Base-by-base conservation (phyloP, 192 early-diverging fungal genomes). In the Thamnidium elegans region DNA sequence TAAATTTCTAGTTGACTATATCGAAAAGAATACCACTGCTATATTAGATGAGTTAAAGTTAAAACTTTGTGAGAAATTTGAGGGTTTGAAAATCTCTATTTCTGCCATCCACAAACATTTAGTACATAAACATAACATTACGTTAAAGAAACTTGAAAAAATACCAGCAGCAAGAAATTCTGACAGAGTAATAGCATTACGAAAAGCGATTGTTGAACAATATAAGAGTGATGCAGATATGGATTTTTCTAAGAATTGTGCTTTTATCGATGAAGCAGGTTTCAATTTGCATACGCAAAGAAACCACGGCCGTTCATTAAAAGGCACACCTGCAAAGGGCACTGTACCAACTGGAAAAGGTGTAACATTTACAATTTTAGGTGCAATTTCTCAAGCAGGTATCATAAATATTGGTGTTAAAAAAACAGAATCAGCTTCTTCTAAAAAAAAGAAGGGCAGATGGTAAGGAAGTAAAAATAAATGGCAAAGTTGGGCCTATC, bases 261-360 rank as follows among this genome's bases (percentile, higher is more conserved):
- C 66, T 55, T 74, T 66, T 58, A 69, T 74, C 14, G 59, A 74
- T 62, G 72, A 69, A 50, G 60, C 60, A 42, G 72, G 72, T 13
- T 69, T 74, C 43, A 66, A 66, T 60, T 55, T 69, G 46, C 72
- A 74, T 36, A 64, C 63, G n/a, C n/a, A n/a, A n/a, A 50, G 55
- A 67, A 14, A 61, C 56, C 32, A 60, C 15, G 66, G 66, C 48
- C 58, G 50, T 17, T 67, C 50, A 50, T 51, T 26, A 56, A 69
- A 48, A 69, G 59, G 36, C 20, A 60, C 58, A 53, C 66, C 66
- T 50, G 58, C 50, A 46, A 68, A 61, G 58, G 23, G 42, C 58
- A 68, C 58, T 61, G 58, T 68, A 43, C 50, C 58, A 50, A 53
- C 58, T 58, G 66, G 34, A 61, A n/a, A n/a, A n/a, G 65, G 65